Evolutionary conservation across 371 early-diverging fungal species (phyloP), one percentile per base, ranked within the genome.

Genomic region (Actinomortierella wolfii): DNA sequence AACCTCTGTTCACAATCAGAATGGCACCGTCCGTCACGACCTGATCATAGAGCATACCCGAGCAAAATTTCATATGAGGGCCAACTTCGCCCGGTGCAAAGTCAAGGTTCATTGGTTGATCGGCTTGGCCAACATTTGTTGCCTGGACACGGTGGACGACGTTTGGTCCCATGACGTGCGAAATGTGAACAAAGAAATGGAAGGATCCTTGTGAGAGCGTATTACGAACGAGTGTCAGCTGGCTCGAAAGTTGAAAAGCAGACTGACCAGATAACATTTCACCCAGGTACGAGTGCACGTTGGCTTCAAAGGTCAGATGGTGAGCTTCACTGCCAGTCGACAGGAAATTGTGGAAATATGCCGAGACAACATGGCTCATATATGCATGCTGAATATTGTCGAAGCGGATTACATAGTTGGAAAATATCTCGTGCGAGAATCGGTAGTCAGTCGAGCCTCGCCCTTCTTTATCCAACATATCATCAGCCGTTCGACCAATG

Each of bases 31-130:
- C 73, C 9, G 73, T 73, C 21, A 51, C 57, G n/a, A 62, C 56
- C 50, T 73, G 73, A 17, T 73, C 73, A 6, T 59, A 54, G 39
- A 73, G 43, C 2, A 73, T 52, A 3, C 73, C 73, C 0, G 79
- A 77, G 67, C 83, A 83, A 61, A 78, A 80, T 46, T 79, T 83
- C 81, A 79, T 79, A 40, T 83, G 79, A 0, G 83, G 83, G 7
- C 83, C 83, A 0, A 78, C 67, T 48, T 80, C 81, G 9, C 73
- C 73, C 0, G 73, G 73, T 0, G 66, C 73, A 29, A 73, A 73
- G n/a, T 73, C 60, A 3, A 57, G n/a, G 0, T 63, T 58, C 42
- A 59, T 58, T 28, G 67, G 63, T 13, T 66, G 63, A n/a, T 49
- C 20, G 4, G 67, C 24, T 39, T 56, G 65, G 11, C 63, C 73